Conservation (phyloP, 345 rosid species). For the Anacardium occidentale region DNA sequence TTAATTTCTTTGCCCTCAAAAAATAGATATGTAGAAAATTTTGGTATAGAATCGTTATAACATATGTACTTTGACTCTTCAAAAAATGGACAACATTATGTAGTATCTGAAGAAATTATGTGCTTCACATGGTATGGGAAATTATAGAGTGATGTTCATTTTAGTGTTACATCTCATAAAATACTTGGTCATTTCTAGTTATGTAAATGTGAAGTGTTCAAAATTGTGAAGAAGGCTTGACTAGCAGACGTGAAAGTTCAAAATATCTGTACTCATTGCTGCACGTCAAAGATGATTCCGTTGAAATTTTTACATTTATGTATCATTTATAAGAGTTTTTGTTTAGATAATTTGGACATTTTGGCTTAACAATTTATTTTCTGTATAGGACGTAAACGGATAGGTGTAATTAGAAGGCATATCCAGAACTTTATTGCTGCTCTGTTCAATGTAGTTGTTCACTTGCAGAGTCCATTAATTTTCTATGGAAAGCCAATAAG, state of each 20-base stretch:
- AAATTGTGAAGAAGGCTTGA: not conserved
- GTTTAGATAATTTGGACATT: not conserved
- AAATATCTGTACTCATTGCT: not conserved
- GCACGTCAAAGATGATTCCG: not conserved
- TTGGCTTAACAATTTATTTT: conserved; percentile 31
- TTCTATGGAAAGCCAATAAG: conserved; percentile 38
- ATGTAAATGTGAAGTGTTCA: not conserved
- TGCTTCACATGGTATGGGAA: not conserved
- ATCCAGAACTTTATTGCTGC: conserved; percentile 66
- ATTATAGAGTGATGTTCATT: not conserved
- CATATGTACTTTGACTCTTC: not conserved
- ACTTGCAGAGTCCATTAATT: conserved; percentile 68
- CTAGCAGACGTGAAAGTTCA: not conserved
- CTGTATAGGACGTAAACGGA: conserved; percentile 60
- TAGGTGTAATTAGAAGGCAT: conserved; percentile 59
- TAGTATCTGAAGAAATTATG: not conserved
- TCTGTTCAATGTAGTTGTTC: conserved; percentile 68
- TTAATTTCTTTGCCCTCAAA: not conserved
- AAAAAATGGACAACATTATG: not conserved
- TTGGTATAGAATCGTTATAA: not conserved
- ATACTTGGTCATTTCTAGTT: not conserved
- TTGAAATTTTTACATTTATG: not conserved
- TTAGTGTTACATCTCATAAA: not conserved
- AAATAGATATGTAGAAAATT: not conserved
- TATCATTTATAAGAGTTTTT: not conserved